phyloP scores from a whole-genome alignment of 73 alveolate species.

The Halteria grandinella region DNA sequence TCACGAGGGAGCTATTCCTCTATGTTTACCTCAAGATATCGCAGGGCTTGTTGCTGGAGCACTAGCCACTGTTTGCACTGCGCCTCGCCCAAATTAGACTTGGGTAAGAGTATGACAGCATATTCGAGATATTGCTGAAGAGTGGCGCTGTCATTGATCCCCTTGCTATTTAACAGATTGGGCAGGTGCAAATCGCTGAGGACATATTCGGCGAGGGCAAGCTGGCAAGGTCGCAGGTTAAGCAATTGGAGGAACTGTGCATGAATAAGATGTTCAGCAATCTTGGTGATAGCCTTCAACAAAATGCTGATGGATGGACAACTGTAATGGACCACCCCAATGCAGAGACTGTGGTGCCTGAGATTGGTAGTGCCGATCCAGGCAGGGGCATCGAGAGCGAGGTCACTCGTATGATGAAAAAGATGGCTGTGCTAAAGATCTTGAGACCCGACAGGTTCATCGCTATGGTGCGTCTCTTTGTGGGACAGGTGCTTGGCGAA shows the following conservation, averaged over 20 bases:
- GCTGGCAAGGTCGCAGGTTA: conserved; percentile 79
- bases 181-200: too few species aligned
- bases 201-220: conserved; percentile 74
- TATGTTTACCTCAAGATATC: conserved; percentile 88
- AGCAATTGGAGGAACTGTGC: conserved; percentile 80
- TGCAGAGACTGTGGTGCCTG: conserved; percentile 93
- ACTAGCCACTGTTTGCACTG: conserved; percentile 87
- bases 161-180: conserved; percentile 55
- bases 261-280: conserved; percentile 72
- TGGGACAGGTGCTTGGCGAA: conserved; percentile 81
- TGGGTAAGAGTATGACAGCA: conserved; percentile 82
- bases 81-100: conserved; percentile 93
- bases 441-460: conserved; percentile 94
- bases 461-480: conserved; percentile 75
- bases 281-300: conserved; percentile 72
- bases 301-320: conserved; percentile 83
- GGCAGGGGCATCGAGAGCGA: conserved; percentile 40
- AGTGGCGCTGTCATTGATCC: conserved; percentile 71
- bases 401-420: conserved; percentile 61
- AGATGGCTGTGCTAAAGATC: conserved; percentile 76
- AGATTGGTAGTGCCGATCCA: conserved; percentile 61
- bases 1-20: conserved; percentile 84
- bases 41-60: conserved; percentile 88
- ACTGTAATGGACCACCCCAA: conserved; percentile 77
- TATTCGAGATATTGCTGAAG: conserved; percentile 79